phyloP scores from a whole-genome alignment of 176 grass and related monocot genomes.

The Eleusine coracana region DNA sequence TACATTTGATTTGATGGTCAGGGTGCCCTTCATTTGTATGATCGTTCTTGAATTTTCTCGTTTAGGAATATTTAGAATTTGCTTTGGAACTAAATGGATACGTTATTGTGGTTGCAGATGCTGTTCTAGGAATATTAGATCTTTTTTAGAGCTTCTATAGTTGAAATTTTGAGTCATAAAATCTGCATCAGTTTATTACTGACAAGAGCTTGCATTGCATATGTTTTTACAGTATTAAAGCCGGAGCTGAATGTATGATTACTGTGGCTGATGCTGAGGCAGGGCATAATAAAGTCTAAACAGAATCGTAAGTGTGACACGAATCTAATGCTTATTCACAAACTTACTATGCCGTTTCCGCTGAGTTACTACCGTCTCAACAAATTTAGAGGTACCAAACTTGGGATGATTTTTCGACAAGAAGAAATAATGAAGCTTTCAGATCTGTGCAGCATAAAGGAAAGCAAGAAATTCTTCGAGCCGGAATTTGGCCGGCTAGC shows the following conservation, averaged over 20 bases:
- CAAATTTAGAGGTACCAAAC: background rate
- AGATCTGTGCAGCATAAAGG: conserved; percentile 26
- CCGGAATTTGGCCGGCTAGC: background rate
- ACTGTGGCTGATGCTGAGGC: background rate
- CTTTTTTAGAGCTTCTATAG: too few relatives aligned
- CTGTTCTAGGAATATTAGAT: too few relatives aligned
- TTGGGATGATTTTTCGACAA: background rate
- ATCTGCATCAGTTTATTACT: background rate
- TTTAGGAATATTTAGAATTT: background rate
- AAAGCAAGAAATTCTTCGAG: conserved; percentile 10
- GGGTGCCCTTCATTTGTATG: background rate
- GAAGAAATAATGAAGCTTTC: conserved; percentile 22
- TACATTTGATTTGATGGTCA: background rate
- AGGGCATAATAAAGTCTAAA: background rate
- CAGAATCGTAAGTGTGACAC: background rate
- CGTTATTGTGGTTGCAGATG: too few relatives aligned
- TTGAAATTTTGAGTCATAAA: background rate
- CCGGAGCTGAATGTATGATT: background rate
- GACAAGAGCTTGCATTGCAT: background rate
- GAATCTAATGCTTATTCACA: too few relatives aligned
- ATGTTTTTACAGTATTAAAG: conserved; percentile 12
- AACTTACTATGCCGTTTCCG: too few relatives aligned
- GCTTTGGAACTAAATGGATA: background rate
- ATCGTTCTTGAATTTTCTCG: background rate
- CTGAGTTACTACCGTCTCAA: too few relatives aligned